Conservation (phyloP, 306 rosid species). For the Vachellia pachyceras region DNA sequence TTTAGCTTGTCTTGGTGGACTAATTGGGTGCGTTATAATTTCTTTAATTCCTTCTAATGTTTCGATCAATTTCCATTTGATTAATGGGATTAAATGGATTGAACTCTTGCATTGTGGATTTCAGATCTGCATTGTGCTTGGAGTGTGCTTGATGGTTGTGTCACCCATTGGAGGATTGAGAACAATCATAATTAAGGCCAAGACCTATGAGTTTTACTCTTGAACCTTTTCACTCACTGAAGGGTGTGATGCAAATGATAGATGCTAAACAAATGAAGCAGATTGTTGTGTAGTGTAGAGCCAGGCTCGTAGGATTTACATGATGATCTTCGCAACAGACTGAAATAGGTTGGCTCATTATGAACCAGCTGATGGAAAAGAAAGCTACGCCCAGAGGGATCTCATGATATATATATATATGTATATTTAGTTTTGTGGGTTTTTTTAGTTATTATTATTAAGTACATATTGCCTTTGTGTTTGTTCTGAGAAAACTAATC, state of each 20-base stretch:
- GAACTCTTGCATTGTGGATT: conserved; percentile 20
- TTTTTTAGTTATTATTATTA: background rate
- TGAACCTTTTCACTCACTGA: no score
- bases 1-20: conserved; percentile 81
- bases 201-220: conserved; percentile 63
- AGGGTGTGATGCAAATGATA: no score
- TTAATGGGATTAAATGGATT: background rate
- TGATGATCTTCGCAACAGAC: no score
- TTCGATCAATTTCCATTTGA: background rate
- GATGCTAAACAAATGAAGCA: no score
- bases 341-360: no score
- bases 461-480: conserved; percentile 24
- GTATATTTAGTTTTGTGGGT: no score
- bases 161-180: conserved; percentile 87
- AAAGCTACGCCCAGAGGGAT: no score
- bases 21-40: conserved; percentile 62
- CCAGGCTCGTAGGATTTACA: no score
- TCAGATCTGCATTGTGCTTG: conserved; percentile 78
- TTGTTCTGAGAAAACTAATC: background rate
- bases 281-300: no score
- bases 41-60: background rate
- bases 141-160: conserved; percentile 61
- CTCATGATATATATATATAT: no score
- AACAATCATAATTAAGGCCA: conserved; percentile 62
- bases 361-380: no score